These are phyloP conservation scores for Cystobasidium tubakii DNA, from an alignment of 768 basidiomycete genomes.

Conservation along the genomic window DNA sequence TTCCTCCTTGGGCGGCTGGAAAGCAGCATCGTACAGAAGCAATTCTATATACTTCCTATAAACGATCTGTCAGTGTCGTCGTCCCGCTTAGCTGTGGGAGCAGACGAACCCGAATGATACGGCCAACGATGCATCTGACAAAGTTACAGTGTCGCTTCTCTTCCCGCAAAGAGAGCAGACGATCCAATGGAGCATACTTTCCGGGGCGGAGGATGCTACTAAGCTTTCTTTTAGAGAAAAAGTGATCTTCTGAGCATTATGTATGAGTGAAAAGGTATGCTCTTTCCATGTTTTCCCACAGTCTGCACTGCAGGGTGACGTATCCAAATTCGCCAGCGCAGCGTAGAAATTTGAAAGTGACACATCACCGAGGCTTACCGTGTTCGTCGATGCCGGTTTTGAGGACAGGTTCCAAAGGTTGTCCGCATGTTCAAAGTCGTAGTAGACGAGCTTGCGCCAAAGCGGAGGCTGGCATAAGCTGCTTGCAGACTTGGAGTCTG, in stretches of 20 bases:
- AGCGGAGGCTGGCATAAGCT: slow-evolving; percentile 36
- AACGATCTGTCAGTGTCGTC: not conserved
- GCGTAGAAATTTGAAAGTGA: not conserved
- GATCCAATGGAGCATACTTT: not conserved
- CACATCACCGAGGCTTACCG: not conserved
- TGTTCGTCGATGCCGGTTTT: not conserved
- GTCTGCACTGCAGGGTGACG: not conserved
- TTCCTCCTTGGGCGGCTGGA: slow-evolving; percentile 24
- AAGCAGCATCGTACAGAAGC: slow-evolving; percentile 37
- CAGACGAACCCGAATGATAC: not conserved
- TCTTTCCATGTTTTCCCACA: not conserved
- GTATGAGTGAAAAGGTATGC: not conserved
- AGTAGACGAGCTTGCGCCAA: not conserved
- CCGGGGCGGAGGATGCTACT: not conserved
- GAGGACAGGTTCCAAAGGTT: not conserved
- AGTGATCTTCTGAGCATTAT: not conserved
- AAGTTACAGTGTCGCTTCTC: slow-evolving; percentile 11
- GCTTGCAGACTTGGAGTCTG: not conserved
- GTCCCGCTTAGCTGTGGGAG: not conserved
- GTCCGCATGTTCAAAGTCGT: not conserved
- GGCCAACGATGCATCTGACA: not conserved
- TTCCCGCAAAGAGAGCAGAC: slow-evolving; percentile 20
- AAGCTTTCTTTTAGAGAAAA: not conserved
- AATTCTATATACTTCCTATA: slow-evolving; percentile 40
- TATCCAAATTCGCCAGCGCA: not conserved